Evolutionary conservation across 768 basidiomycete species (phyloP), one percentile per base, ranked within the genome.

Genomic region (Mycena capillaripes): DNA sequence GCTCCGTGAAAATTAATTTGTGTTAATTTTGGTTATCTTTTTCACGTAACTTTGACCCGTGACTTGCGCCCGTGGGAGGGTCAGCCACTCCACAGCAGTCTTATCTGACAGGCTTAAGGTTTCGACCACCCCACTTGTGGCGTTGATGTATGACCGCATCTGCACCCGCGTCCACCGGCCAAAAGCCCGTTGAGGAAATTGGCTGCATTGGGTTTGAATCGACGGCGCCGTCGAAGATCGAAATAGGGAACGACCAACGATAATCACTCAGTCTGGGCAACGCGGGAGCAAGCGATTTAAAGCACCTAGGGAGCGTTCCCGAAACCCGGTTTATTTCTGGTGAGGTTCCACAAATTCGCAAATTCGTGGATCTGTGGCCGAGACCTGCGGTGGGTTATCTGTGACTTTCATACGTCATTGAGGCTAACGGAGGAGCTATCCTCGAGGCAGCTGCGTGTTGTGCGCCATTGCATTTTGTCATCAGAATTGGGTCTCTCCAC

Each of bases 381-480:
- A 36, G 21, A 60, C 57, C 57, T 23, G 57, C 36, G 57, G 57
- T 40, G 58, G 40, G 58, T 44, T 60, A 60, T 60, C 40, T 42
- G 40, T 60, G 58, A 44, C 42, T 60, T 60, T 42, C 58, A 60
- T 40, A 60, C 58, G 58, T 60, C 58, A 60, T 60, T 38, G 34
- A 58, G 34, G 56, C 56, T 38, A 58, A 58, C 34, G 21, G 36
- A 38, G 56, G 56, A 58, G 56, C 56, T 58, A 58, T 58, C 56
- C 56, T 58, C 56, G 34, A 58, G 56, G 56, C 56, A 58, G 56
- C 56, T 58, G 56, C 56, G 34, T 58, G 56, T 58, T 58, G 27
- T 60, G 58, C 58, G 57, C 57, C 36, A 59, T 59, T 42, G 58
- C 38, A 60, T 60, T 44, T 59, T 59, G 36, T 59, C 57, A 59